Conservation (phyloP, 176 grass and related monocot genomes). For the Aechmea fasciata region DNA sequence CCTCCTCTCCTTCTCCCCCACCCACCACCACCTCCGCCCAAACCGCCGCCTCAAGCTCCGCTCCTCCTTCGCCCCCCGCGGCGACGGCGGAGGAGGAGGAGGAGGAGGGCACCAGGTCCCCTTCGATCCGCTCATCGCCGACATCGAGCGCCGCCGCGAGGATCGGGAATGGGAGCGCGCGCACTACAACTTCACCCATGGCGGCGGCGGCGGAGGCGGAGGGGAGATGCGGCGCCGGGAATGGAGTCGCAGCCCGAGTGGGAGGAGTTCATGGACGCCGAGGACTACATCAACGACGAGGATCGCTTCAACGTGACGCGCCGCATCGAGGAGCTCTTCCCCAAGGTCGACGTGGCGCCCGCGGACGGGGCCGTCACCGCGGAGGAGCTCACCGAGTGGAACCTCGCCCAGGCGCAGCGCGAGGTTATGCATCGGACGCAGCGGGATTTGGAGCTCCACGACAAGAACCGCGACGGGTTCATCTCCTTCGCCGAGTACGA, state of each 20-base stretch:
- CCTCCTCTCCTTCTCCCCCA: conserved; percentile 36
- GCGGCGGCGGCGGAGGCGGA: no score
- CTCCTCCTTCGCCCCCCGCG: conserved; percentile 18
- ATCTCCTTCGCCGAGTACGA: conserved; percentile 72
- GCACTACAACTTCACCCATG: conserved; percentile 14
- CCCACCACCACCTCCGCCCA: conserved; percentile 20
- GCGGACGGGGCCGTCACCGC: conserved; percentile 48
- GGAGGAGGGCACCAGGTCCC: conserved; percentile 32
- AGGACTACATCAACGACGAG: conserved; percentile 74
- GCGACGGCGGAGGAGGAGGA: background rate
- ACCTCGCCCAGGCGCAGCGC: conserved; percentile 42
- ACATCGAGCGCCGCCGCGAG: conserved; percentile 63
- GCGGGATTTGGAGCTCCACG: conserved; percentile 80
- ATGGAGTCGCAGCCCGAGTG: conserved; percentile 75
- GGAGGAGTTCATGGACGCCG: conserved; percentile 31
- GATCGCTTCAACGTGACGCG: conserved; percentile 65
- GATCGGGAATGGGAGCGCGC: conserved; percentile 80
- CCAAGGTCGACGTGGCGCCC: conserved; percentile 71
- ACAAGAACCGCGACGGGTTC: conserved; percentile 66
- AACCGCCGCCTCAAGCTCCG: conserved; percentile 86
- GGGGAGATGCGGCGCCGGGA: conserved; percentile 46
- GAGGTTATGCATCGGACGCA: conserved; percentile 62
- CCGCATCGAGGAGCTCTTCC: conserved; percentile 65
- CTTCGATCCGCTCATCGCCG: conserved; percentile 76
- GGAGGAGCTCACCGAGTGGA: conserved; percentile 71